phyloP scores from a whole-genome alignment of 371 early-diverging fungal genomes.

The Nematocida sp. region DNA sequence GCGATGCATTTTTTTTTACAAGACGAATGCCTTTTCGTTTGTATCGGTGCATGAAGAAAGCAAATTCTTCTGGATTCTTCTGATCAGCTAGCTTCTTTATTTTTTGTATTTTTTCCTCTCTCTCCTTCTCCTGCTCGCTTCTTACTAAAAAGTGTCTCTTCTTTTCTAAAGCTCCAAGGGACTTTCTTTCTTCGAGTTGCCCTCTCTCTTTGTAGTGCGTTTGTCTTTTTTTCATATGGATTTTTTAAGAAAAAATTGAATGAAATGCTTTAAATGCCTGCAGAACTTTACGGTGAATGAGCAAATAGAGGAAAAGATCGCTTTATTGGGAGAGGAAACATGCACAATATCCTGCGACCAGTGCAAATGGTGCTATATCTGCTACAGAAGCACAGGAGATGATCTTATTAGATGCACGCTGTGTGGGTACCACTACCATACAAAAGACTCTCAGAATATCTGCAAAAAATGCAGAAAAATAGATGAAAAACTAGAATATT shows the following conservation, averaged over 20 bases:
- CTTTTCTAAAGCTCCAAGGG: slow-evolving; percentile 54
- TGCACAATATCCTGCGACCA: slow-evolving; percentile 20
- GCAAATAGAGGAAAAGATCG: slow-evolving; percentile 18
- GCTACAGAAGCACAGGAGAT: slow-evolving; percentile 4
- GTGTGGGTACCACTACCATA: slow-evolving; percentile 39
- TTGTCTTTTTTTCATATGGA: slow-evolving; percentile 44
- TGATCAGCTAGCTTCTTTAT: slow-evolving; percentile 47
- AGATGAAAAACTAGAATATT: background rate
- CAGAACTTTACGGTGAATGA: slow-evolving; percentile 14
- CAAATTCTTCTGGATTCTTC: slow-evolving; percentile 59
- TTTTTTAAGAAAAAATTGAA: slow-evolving; percentile 48
- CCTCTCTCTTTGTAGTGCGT: slow-evolving; percentile 52
- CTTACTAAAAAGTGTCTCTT: slow-evolving; percentile 55
- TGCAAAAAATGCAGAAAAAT: background rate
- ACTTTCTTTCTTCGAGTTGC: slow-evolving; percentile 38
- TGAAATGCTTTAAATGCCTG: slow-evolving; percentile 49
- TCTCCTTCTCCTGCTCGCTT: slow-evolving; percentile 46
- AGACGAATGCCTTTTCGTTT: slow-evolving; percentile 21
- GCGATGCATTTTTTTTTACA: background rate
- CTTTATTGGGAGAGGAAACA: slow-evolving; percentile 23
- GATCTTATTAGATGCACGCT: slow-evolving; percentile 13
- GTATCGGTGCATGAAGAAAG: slow-evolving; percentile 54
- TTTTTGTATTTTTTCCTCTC: slow-evolving; percentile 52
- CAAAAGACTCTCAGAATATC: no score
- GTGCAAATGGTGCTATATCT: slow-evolving; percentile 27